These are phyloP conservation scores for Bruguiera gymnorhiza DNA, from an alignment of 345 rosid species.

Conservation along the genomic window DNA sequence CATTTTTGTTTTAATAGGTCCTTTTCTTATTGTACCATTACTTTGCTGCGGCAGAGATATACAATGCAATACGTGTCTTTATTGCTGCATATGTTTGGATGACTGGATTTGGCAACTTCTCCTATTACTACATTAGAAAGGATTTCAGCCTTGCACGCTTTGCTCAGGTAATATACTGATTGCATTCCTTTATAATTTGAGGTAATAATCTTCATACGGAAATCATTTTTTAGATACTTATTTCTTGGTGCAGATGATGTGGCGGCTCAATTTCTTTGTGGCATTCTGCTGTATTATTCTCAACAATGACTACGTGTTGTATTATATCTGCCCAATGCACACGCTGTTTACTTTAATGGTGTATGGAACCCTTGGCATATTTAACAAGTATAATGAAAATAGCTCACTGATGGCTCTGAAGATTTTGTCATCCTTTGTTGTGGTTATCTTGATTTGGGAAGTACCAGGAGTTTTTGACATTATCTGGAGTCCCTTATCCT, in stretches of 20 bases:
- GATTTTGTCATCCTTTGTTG: conserved; percentile 77
- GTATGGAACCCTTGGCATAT: conserved; percentile 86
- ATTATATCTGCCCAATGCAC: conserved; percentile 98
- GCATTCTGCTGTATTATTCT: conserved; percentile 87
- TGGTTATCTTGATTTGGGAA: conserved; percentile 82
- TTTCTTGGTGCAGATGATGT: conserved; percentile 87
- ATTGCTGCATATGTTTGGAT: conserved; percentile 99
- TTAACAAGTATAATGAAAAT: conserved; percentile 77
- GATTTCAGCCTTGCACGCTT: conserved; percentile 93
- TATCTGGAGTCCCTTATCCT: conserved; percentile 75
- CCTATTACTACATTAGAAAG: conserved; percentile 90
- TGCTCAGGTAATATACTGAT: conserved; percentile 59
- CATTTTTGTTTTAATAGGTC: conserved; percentile 48
- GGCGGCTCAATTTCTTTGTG: conserved; percentile 95
- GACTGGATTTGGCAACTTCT: conserved; percentile 98
- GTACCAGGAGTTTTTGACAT: conserved; percentile 80
- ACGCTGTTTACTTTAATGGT: conserved; percentile 97
- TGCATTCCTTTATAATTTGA: conserved; percentile 3
- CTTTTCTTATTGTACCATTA: conserved; percentile 94
- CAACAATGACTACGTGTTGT: conserved; percentile 90
- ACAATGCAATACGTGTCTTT: conserved; percentile 90
- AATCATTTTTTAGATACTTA: not conserved
- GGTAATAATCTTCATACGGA: not conserved
- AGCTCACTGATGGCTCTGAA: conserved; percentile 84
- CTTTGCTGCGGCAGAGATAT: conserved; percentile 92